Base-by-base conservation (phyloP, 345 rosid species). In the Euphorbia tirucalli region DNA sequence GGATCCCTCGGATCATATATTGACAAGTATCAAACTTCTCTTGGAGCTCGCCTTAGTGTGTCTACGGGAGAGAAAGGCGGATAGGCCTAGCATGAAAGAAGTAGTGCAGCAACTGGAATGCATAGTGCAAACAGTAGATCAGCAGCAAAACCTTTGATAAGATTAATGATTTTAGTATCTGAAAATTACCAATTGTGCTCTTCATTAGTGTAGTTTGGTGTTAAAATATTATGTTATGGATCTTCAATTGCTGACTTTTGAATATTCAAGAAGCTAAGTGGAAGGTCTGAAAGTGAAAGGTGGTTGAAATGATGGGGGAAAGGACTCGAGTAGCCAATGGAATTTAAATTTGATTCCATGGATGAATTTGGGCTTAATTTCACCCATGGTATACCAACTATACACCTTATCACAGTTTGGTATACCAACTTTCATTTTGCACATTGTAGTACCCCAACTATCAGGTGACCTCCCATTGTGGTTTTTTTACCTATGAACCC, bases 41-140 rank as follows among this genome's bases (percentile, higher is more conserved):
- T 70, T 79, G 3, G 82, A 84, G 74, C 80, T 87, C 31, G 88
- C 87, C 46, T 67, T 85, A 41, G 76, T 80, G 8, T 87, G 92
- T 28, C 37, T 87, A 58, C 56, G 60, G 61, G 92, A 83, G 74
- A 87, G 79, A 75, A 84, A 84, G 73, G 71, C 54, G 2, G 84
- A 81, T 15, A 81, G 92, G 65, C 87, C 87, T 9, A n/a, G 78
- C 80, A 87, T 85, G 92, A 84, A 65, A 39, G 87, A 81, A 30
- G 86, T 83, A 31, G 87, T 81, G 56, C 82, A 83, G 66, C 72
- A 80, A 56, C 81, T 88, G 46, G 83, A 86, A 22, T 24, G 77
- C 75, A 86, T 83, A 68, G 70, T 78, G 46, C 77, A 75, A 25
- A 37, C 27, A 7, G 74, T 61, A 27, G 72, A 78, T 21, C 73